phyloP scores from a whole-genome alignment of 805 yeast genomes.

The Pichia exigua region DNA sequence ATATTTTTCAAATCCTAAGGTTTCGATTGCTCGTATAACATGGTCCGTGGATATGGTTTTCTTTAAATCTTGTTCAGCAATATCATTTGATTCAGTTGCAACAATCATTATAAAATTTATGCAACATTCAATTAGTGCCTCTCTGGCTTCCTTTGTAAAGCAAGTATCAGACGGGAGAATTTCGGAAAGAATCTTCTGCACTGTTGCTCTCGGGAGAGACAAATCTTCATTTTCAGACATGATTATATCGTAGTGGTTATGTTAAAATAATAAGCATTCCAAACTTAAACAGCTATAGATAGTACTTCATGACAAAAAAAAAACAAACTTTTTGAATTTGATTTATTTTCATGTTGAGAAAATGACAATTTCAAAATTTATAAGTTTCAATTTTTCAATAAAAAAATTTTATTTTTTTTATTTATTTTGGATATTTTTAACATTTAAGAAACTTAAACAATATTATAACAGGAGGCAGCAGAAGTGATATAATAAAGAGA shows the following conservation, averaged over 20 bases:
- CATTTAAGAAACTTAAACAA: background rate
- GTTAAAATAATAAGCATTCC: background rate
- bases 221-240: constrained; percentile 26
- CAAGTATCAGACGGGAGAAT: constrained; percentile 82
- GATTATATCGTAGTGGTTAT: background rate
- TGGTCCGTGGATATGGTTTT: constrained; percentile 97
- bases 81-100: constrained; percentile 88
- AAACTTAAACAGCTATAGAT: background rate
- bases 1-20: constrained; percentile 80
- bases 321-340: background rate
- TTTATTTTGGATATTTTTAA: too few relatives aligned
- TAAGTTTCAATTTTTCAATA: background rate
- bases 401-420: background rate
- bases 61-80: constrained; percentile 92
- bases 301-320: background rate
- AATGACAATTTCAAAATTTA: background rate
- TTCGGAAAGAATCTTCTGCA: constrained; percentile 88
- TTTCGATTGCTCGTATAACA: constrained; percentile 81
- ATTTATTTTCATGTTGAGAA: background rate
- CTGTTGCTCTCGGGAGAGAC: constrained; percentile 62
- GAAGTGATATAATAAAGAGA: too few relatives aligned
- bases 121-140: constrained; percentile 91
- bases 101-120: constrained; percentile 92
- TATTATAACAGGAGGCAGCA: background rate
- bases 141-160: constrained; percentile 89